Evolutionary conservation across 148 eudicot genomes (phyloP), one percentile per base, ranked within the genome.

Genomic region (Rhododendron mucronatum): DNA sequence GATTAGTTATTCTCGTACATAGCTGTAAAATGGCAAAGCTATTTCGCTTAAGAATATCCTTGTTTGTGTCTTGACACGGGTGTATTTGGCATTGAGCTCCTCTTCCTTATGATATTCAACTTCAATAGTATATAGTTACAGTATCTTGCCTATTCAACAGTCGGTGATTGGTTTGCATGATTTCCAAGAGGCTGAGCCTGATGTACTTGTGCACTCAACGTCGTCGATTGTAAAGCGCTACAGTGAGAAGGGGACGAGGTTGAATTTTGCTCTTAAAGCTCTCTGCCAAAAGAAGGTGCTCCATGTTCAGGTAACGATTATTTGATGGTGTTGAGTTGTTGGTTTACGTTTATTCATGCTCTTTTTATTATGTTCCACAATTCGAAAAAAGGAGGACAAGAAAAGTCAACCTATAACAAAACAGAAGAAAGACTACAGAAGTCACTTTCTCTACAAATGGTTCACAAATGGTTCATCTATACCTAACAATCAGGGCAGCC

Each of bases 181-280:
- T 77, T 92, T 90, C 84, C 90, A 89, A 47, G 90, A 92, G 79
- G 92, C 92, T 18, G 93, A 90, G 78, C 88, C 93, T 81, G 94
- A 92, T 88, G 75, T 87, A 80, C 94, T 92, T 89, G 90, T 88
- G 88, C 92, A 90, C 87, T 90, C 91, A n/a, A 84, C 8, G 53
- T 86, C 88, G 2, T 74, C 89, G 39, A 87, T 92, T 84, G 83
- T 92, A 48, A 86, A 86, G 87, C 88, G 82, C 71, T 86, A 89
- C 67, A 33, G 57, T 84, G 88, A 91, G 81, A 83, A 78, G 73
- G 89, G 86, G 51, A 82, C 82, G 1, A 83, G 77, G 50, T 89
- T 81, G 84, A 88, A 79, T 76, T 39, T 71, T 82, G 92, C 90
- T 44, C 94, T 92, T 83, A 88, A 65, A 87, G 89, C 89, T 76